Base-by-base conservation (phyloP, 768 basidiomycete species). In the Termitomyces sp. region DNA sequence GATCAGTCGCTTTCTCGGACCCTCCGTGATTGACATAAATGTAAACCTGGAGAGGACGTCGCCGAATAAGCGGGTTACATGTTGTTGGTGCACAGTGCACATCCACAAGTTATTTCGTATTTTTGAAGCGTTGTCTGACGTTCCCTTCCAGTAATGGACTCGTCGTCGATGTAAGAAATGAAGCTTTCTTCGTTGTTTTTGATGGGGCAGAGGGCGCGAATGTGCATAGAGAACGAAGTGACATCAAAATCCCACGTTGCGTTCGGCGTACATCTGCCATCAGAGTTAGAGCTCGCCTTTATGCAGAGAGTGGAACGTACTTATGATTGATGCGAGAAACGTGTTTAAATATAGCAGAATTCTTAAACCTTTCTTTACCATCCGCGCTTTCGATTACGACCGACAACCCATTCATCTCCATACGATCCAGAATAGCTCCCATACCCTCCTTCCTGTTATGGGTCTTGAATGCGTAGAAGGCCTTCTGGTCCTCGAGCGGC, bases 401-500 rank as follows among this genome's bases (percentile, higher is more conserved):
- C 7, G 57, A 57, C 53, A 67, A 61, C 7, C 56, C 68, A 34
- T 73, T 75, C 3, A 72, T 75, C 10, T 71, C 60, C 10, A 68
- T 55, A 7, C 67, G 64, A 4, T 71, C 71, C 10, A 57, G 30
- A 24, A 73, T 55, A 0, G 71, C 72, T 1, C 73, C 73, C 27
- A 67, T 69, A 4, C 72, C 72, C 56, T 74, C 72, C 10, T 67
- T 58, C 13, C 59, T 55, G 33, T 72, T 69, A 36, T 56, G 60
- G 40, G 73, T 73, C 14, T 53, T 52, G 20, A 76, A 61, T 10
- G 48, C 66, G 54, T 67, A 62, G 26, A 66, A 73, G 10, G 64
- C 66, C 18, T 50, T 59, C 39, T 62, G 56, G 20, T 62, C 46
- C 6, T 68, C 64, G 13, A 52, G 61, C 24, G 46, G 4, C 69